Base-by-base conservation (phyloP, 1,139 yeast species). In the Scheffersomyces titani region DNA sequence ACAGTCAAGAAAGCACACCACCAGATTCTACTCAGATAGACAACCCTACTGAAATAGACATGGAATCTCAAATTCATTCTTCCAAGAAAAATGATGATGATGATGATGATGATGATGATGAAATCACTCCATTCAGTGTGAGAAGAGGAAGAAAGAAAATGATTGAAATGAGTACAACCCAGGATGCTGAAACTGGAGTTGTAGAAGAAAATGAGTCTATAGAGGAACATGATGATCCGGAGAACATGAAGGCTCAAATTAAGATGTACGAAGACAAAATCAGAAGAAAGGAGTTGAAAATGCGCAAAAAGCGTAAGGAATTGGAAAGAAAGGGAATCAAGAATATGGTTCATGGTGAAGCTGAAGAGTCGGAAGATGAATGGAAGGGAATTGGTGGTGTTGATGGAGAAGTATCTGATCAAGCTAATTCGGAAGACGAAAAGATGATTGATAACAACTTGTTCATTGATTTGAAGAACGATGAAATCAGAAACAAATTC, bases 351-450 rank as follows among this genome's bases (percentile, higher is more conserved):
- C 93, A 90, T 60, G 90, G 89, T 50, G 97, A 93, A 76, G 99
- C 99, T 51, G 96, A 87, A 63, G 98, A 94, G 76, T 91, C 97
- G 49, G 98, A 94, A 61, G 98, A 93, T 76, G 98, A 93, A 75
- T 93, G 96, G 93, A 87, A 87, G 52, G 97, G 97, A 1, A 69
- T 90, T 56, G 98, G 97, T 55, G 97, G 97, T 58, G 80, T 70
- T 11, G 96, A 90, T 64, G 91, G 88, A 5, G 97, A 92, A 59
- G 66, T 72, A 3, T 83, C 86, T 3, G 92, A 87, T 60, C 78
- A 73, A 51, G 91, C 87, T 54, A 84, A 89, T 65, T 86, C 92
- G 40, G 96, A 90, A 61, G 89, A 92, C 68, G 97, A 89, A 69
- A 83, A 77, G 58, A 87, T 92, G 87, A 87, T 92, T 57, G 97